These are phyloP conservation scores for Cruciata laevipes DNA, from an alignment of 257 asterid genomes.

Conservation along the genomic window DNA sequence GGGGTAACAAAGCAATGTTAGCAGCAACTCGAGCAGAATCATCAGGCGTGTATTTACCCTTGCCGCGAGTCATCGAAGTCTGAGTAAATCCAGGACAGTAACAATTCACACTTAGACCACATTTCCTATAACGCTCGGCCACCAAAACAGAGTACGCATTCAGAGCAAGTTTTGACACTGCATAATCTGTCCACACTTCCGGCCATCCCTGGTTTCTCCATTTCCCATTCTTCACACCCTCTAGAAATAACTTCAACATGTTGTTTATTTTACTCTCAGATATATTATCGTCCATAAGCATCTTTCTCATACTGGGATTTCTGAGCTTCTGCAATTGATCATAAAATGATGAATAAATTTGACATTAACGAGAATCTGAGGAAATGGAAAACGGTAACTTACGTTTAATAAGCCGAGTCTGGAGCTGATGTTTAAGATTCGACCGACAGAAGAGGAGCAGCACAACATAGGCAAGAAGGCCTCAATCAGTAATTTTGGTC, in stretches of 20 bases:
- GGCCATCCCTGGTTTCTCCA: constrained; percentile 79
- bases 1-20: constrained; percentile 36
- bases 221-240: constrained; percentile 43
- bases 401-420: constrained; percentile 68
- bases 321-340: constrained; percentile 45
- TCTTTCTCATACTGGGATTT: constrained; percentile 32
- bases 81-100: constrained; percentile 77
- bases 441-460: constrained; percentile 28
- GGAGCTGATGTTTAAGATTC: constrained; percentile 70
- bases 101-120: constrained; percentile 50
- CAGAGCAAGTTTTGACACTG: constrained; percentile 68
- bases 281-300: constrained; percentile 45
- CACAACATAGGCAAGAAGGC: constrained; percentile 54
- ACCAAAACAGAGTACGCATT: constrained; percentile 54
- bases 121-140: constrained; percentile 34
- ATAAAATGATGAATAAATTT: no score
- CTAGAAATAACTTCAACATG: constrained; percentile 42
- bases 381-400: constrained; percentile 11
- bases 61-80: constrained; percentile 72
- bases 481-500: constrained; percentile 53
- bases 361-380: not conserved
- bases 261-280: constrained; percentile 37
- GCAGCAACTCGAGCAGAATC: constrained; percentile 42
- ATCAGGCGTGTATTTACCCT: constrained; percentile 45
- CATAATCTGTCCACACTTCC: constrained; percentile 66